Evolutionary conservation across 805 yeast genomes (phyloP).

Genomic region (Tetrapisispora fleetii): DNA sequence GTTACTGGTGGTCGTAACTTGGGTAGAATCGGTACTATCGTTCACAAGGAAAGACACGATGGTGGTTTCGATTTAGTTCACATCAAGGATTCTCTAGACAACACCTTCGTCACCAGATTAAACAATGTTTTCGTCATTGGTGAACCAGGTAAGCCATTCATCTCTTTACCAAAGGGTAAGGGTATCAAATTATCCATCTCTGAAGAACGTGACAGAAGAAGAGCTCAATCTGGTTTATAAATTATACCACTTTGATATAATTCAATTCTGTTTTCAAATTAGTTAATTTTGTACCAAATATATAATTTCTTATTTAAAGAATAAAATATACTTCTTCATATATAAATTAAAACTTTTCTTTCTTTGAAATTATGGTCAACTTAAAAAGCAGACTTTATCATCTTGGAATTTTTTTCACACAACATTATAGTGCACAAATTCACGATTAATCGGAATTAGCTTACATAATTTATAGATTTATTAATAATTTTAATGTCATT

Average conservation of each 20-base stretch:
- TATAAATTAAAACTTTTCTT: background rate
- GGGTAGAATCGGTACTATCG: conserved; percentile 95
- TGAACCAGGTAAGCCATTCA: conserved; percentile 89
- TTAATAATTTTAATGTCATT: no score
- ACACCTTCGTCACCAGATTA: conserved; percentile 92
- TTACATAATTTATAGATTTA: no score
- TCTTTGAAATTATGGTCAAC: no score
- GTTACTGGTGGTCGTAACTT: conserved; percentile 97
- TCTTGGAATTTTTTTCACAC: no score
- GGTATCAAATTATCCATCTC: conserved; percentile 93
- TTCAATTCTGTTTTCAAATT: conserved; percentile 6
- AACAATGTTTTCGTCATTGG: conserved; percentile 90
- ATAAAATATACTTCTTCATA: conserved; percentile 10
- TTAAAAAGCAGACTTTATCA: background rate
- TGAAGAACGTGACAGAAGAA: conserved; percentile 98
- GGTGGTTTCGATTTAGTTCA: conserved; percentile 97
- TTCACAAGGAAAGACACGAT: conserved; percentile 95
- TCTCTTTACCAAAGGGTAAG: conserved; percentile 97
- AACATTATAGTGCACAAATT: background rate
- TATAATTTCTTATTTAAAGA: conserved; percentile 14
- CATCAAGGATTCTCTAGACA: conserved; percentile 90
- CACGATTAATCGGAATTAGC: background rate
- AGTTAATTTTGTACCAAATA: conserved; percentile 8
- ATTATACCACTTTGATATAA: conserved; percentile 5
- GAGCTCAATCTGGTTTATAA: conserved; percentile 65